Base-by-base conservation (phyloP, 2,329 filamentous ascomycete genomes). In the Madurella fahalii region DNA sequence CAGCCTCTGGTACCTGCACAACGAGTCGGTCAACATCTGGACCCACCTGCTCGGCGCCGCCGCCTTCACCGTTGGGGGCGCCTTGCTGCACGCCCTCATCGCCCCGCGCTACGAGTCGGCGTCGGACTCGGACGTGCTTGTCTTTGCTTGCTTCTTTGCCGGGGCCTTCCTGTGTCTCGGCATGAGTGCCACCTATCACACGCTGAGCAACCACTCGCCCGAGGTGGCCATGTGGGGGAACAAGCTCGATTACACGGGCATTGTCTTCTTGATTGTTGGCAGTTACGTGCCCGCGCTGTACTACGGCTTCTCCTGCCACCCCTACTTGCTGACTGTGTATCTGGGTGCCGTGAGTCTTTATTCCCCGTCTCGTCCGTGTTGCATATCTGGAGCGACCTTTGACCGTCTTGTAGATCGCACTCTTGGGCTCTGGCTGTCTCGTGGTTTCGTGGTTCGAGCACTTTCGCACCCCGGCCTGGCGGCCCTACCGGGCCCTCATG, bases 171-270 rank as follows among this genome's bases (percentile, higher is more conserved):
- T 83, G 34, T 93, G 89, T 64, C 74, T 94, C 50, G 86, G 87
- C 18, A 89, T 92, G 85, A 91, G 87, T 63, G 87, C 90, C 5
- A 88, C 86, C 2, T 99, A 85, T 68, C 94, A 99, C 69, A 81
- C 89, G 2, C 81, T 96, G 46, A 84, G 80, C 18, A 96, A 96
- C 62, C 94, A 99, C 70, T 94, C 89, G 16, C 82, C 84, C 39
- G 72, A 73, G 1, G 89, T 96, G 13, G 85, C 87, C 2, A 85
- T 82, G 58, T 89, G 90, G 76, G 92, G 92, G 11, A 97, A 97
- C 69, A 90, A 95, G 70, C 75, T 97, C 53, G 94, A 99, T 69
- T 97, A 99, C 69, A 83, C 93, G 5, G 94, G 94, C 7, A 99
- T 99, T 63, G 89, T 97, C 31, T 83, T 86, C 47, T 75, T 99